Evolutionary conservation across 1,284 basidiomycete species (phyloP), one percentile per base, ranked within the genome.

Genomic region (Crepidotus sp.): DNA sequence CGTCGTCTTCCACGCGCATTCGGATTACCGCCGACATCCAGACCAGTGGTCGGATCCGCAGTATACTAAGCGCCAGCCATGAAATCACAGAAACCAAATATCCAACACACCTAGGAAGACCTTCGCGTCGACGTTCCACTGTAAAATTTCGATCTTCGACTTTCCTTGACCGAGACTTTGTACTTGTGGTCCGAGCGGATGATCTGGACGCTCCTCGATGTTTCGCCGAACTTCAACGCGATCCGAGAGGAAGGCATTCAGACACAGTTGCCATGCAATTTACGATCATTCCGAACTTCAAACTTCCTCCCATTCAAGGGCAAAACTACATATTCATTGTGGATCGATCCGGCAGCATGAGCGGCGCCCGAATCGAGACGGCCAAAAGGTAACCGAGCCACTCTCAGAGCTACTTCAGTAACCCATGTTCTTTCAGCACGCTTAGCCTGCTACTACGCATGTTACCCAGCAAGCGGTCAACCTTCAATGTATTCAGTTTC

Each of bases 401-500:
- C 18, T 29, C 3, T 27, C 14, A 3, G 2, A 15, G 19, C 8
- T 1, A 5, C 8, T 36, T 32, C 7, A n/a, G 6, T 2, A 19
- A 14, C 21, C 6, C 30, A 8, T 8, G 6, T 9, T 25, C 14
- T 40, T 14, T 5, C 26, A 52, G 50, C 22, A 65, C 68, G 0
- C 54, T 74, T 32, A 39, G 42, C 1, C 54, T 68, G 42, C 59
- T 74, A 4, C 56, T 74, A 14, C 60, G 61, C 2, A 61, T 64
- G 54, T 56, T 75, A 11, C 72, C 73, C 0, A 44, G 34, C 24
- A 41, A 52, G 0, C 59, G 59, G 4, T 65, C 70, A 0, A 49
- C 41, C 1, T 69, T 74, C 59, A 78, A 80, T 37, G 63, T 79
- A 14, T 65, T 73, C 42, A 70, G 70, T 45, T 79, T 80, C 54